These are phyloP conservation scores for Melastoma malabathricum DNA, from an alignment of 345 rosid species.

Conservation along the genomic window DNA sequence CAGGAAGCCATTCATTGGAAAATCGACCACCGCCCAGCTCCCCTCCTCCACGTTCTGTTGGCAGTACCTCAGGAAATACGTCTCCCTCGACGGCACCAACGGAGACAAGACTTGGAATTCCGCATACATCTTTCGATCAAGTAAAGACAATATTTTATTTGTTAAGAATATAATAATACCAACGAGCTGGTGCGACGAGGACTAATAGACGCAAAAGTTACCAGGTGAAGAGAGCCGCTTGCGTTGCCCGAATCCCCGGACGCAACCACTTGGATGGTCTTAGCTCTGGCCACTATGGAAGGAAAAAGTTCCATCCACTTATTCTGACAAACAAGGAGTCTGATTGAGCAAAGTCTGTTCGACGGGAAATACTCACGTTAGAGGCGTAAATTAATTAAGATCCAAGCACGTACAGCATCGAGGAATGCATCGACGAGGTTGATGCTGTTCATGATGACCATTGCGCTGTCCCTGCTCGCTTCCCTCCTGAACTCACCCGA, in stretches of 20 bases:
- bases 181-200: no score
- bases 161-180: background rate
- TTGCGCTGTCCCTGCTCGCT: slow-evolving; percentile 57
- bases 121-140: slow-evolving; percentile 52
- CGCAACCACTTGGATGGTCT: slow-evolving; percentile 55
- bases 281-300: slow-evolving; percentile 80
- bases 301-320: slow-evolving; percentile 91
- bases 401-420: slow-evolving; percentile 42
- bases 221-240: slow-evolving; percentile 79
- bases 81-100: slow-evolving; percentile 66
- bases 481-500: slow-evolving; percentile 39
- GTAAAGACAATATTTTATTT: slow-evolving; percentile 1
- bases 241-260: slow-evolving; percentile 44
- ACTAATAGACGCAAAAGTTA: slow-evolving; percentile 9
- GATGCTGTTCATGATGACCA: slow-evolving; percentile 85
- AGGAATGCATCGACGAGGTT: slow-evolving; percentile 71
- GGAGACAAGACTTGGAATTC: slow-evolving; percentile 82
- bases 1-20: slow-evolving; percentile 57
- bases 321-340: slow-evolving; percentile 22
- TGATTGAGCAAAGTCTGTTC: background rate
- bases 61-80: slow-evolving; percentile 69
- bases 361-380: background rate
- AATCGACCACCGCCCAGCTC: slow-evolving; percentile 74
- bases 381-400: background rate
- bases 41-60: slow-evolving; percentile 60